Conservation (phyloP, 2,329 filamentous ascomycete species). For the Cordyceps cicadae region DNA sequence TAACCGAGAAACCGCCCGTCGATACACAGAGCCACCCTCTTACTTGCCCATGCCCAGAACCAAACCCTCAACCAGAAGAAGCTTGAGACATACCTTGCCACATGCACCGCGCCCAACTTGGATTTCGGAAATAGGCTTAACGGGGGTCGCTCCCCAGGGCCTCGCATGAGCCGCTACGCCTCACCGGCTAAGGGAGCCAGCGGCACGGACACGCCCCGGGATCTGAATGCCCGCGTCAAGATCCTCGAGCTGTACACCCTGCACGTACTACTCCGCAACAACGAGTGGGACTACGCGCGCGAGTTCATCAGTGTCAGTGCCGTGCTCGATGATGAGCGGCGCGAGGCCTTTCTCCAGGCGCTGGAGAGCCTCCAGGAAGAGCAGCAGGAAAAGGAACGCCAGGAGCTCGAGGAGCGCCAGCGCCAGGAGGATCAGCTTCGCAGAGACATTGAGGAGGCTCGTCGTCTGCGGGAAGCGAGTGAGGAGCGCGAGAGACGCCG, state of each 20-base stretch:
- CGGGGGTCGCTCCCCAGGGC: slow-evolving; percentile 30
- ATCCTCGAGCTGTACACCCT: slow-evolving; percentile 92
- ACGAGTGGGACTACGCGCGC: slow-evolving; percentile 90
- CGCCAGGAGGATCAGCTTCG: slow-evolving; percentile 49
- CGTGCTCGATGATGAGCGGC: slow-evolving; percentile 82
- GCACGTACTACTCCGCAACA: slow-evolving; percentile 86
- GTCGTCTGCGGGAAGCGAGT: slow-evolving; percentile 48
- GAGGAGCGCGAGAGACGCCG: slow-evolving; percentile 46
- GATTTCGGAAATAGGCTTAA: slow-evolving; percentile 60
- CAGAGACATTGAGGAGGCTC: slow-evolving; percentile 49
- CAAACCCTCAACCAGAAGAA: slow-evolving; percentile 79
- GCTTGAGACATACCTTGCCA: slow-evolving; percentile 81
- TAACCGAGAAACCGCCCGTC: slow-evolving; percentile 10
- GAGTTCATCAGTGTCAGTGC: slow-evolving; percentile 85
- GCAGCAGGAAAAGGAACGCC: slow-evolving; percentile 61
- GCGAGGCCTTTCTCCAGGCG: slow-evolving; percentile 81
- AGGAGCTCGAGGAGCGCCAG: slow-evolving; percentile 50
- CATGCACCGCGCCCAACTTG: slow-evolving; percentile 63
- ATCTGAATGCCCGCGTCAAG: slow-evolving; percentile 77
- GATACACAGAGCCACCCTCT: slow-evolving; percentile 64
- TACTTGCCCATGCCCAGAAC: slow-evolving; percentile 80
- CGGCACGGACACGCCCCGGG: slow-evolving; percentile 74
- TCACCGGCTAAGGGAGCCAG: slow-evolving; percentile 42
- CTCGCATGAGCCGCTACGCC: slow-evolving; percentile 29
- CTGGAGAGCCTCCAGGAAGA: slow-evolving; percentile 79